Percentiles rank a stretch among this genome's conserved stretches.
These are phyloP conservation scores for Psilocybe tampanensis DNA, from an alignment of 768 basidiomycete species.

Conservation along the genomic window DNA sequence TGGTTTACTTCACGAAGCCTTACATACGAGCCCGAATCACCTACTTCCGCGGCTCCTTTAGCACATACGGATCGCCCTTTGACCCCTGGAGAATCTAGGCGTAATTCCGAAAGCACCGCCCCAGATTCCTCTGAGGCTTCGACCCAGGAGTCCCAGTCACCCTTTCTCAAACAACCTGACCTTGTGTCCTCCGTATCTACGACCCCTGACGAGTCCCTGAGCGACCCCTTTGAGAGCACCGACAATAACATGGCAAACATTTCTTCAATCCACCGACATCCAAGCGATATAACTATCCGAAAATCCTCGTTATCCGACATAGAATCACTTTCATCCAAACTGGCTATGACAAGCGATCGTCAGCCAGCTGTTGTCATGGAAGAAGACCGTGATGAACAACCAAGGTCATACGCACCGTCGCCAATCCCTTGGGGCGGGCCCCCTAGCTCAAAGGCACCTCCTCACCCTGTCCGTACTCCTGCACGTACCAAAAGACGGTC, in stretches of 20 bases:
- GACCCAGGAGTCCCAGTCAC: conserved; percentile 54
- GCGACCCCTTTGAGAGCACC: conserved; percentile 47
- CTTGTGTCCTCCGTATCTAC: conserved; percentile 51
- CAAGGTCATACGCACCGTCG: conserved; percentile 22
- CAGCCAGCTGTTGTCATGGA: conserved; percentile 56
- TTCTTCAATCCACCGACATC: conserved; percentile 44
- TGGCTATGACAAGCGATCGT: conserved; percentile 25
- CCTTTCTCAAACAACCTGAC: conserved; percentile 37
- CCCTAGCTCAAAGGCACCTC: conserved; percentile 49
- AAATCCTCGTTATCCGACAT: conserved; percentile 39
- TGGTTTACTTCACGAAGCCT: conserved; percentile 70
- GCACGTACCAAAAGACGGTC: conserved; percentile 95
- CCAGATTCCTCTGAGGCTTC: conserved; percentile 57
- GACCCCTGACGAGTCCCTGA: conserved; percentile 53
- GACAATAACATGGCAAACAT: conserved; percentile 18
- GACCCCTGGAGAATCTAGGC: conserved; percentile 19
- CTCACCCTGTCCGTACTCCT: conserved; percentile 80
- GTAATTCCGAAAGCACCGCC: conserved; percentile 28
- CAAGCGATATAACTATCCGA: conserved; percentile 64
- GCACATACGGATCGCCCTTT: conserved; percentile 11
- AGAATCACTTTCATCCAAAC: conserved; percentile 38
- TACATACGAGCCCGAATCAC: conserved; percentile 35
- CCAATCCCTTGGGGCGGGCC: conserved; percentile 31
- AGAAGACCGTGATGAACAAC: conserved; percentile 40
- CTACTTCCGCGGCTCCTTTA: conserved; percentile 26